Evolutionary conservation across 305 asterid species (phyloP), one percentile per base, ranked within the genome.

Genomic region (Fraxinus dipetala): DNA sequence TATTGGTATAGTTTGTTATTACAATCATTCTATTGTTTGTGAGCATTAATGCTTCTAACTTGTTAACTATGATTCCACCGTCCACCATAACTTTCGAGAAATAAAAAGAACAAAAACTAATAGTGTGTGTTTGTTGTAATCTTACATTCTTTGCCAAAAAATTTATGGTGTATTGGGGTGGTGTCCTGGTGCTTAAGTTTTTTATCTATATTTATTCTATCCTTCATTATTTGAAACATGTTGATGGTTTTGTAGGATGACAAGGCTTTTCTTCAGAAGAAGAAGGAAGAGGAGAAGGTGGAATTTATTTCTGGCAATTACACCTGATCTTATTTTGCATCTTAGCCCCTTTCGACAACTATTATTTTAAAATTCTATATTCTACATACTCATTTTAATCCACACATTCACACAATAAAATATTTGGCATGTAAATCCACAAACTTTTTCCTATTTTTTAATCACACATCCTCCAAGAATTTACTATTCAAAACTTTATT

Each of bases 261-360:
- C 85, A 91, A 86, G 88, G 97, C 97, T 77, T 87, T 84, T 79
- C 84, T 95, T 80, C 93, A 92, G 81, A 95, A 93, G 95, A 95
- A 94, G 91, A 95, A 91, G 90, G 99, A 95, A 0, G 99, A 95
- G 88, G 98, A 95, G 84, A 92, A 92, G 98, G 97, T 92, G 75
- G 82, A 83, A 74, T 22, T n/a, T 7, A 32, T 48, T 82, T n/a
- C 63, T 59, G 2, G n/a, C 36, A 34, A 18, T 54, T 45, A 8
- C 18, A 22, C 6, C 73, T 24, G 22, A 28, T 79, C 69, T 75
- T 40, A n/a, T 48, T 24, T 79, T 79, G 69, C 24, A 8, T 20
- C 40, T 32, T 40, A 70, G 30, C 43, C 43, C 11, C 2, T 36
- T 36, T 36, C 7, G 43, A 36, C 43, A 36, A 36, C 43, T 36